Conservation (phyloP, 306 rosid genomes). For the Spatholobus suberectus region DNA sequence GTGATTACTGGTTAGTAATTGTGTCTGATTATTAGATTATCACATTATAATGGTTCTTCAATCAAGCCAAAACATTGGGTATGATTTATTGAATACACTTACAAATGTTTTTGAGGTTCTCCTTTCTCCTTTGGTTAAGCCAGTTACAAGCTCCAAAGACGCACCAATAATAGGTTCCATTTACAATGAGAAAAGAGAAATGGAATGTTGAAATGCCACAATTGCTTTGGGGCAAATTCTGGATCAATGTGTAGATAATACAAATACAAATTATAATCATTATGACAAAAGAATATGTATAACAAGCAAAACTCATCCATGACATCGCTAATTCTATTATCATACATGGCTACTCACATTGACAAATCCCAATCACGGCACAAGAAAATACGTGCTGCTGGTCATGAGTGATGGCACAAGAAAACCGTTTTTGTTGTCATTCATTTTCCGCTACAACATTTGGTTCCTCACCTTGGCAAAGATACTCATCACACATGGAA, state of each 20-base stretch:
- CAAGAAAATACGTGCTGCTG: background rate
- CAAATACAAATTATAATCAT: slow-evolving; percentile 40
- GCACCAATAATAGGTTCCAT: slow-evolving; percentile 14
- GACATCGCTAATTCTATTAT: slow-evolving; percentile 43
- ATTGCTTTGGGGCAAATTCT: slow-evolving; percentile 37
- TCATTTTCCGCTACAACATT: slow-evolving; percentile 78
- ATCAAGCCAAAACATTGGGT: too few species aligned
- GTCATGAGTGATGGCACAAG: slow-evolving; percentile 22
- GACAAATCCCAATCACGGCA: slow-evolving; percentile 26
- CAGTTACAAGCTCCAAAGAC: background rate
- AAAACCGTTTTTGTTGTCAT: slow-evolving; percentile 49
- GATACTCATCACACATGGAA: slow-evolving; percentile 88
- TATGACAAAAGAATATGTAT: slow-evolving; percentile 46
- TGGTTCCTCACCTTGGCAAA: slow-evolving; percentile 94
- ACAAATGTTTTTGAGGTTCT: background rate
- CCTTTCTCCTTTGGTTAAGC: slow-evolving; percentile 16
- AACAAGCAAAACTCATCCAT: slow-evolving; percentile 36
- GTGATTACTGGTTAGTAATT: background rate
- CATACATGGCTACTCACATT: slow-evolving; percentile 43
- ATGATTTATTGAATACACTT: too few species aligned
- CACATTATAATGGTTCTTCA: too few species aligned
- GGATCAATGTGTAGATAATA: slow-evolving; percentile 29
- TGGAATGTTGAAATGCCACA: slow-evolving; percentile 30
- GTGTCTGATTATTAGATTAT: background rate
- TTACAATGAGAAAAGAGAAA: slow-evolving; percentile 23